These are phyloP conservation scores for Aureobasidium leucospermi DNA, from an alignment of 2,329 filamentous ascomycete genomes.

Conservation along the genomic window DNA sequence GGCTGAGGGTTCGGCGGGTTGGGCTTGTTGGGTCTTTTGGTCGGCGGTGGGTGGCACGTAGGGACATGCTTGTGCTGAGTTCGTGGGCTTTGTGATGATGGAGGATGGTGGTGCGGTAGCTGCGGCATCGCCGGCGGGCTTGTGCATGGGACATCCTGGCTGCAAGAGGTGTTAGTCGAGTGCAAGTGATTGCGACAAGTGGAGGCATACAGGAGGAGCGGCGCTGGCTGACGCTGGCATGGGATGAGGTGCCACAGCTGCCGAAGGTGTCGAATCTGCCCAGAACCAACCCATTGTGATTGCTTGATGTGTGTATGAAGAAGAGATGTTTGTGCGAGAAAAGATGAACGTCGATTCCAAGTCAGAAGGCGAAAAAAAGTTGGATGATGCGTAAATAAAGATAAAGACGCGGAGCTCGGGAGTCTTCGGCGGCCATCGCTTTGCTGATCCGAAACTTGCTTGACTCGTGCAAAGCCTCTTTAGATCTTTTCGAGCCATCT, in stretches of 20 bases:
- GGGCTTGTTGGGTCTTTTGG: too few species aligned
- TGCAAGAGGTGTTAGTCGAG: constrained; percentile 30
- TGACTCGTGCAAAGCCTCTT: not conserved
- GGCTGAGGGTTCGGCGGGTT: constrained; percentile 21
- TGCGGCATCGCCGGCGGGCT: constrained; percentile 29
- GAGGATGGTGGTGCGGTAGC: constrained; percentile 28
- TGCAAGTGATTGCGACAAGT: not conserved
- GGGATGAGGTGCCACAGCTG: constrained; percentile 39
- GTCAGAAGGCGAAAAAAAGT: constrained; percentile 10
- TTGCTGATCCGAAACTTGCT: not conserved
- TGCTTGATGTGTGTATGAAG: not conserved
- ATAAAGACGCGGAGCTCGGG: constrained; percentile 2
- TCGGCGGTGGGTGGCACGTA: constrained; percentile 37
- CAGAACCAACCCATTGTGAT: constrained; percentile 62
- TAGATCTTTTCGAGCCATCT: not conserved
- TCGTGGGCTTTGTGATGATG: constrained; percentile 19
- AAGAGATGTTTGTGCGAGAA: not conserved
- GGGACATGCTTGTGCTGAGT: constrained; percentile 42
- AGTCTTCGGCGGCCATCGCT: not conserved
- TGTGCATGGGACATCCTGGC: constrained; percentile 66
- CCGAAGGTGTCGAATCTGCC: constrained; percentile 47
- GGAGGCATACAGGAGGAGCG: constrained; percentile 48
- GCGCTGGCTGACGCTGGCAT: constrained; percentile 37
- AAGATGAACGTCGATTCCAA: too few species aligned
- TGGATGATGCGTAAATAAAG: not conserved